Evolutionary conservation across 768 basidiomycete genomes (phyloP), one percentile per base, ranked within the genome.

Genomic region (Tulasnella sp.): DNA sequence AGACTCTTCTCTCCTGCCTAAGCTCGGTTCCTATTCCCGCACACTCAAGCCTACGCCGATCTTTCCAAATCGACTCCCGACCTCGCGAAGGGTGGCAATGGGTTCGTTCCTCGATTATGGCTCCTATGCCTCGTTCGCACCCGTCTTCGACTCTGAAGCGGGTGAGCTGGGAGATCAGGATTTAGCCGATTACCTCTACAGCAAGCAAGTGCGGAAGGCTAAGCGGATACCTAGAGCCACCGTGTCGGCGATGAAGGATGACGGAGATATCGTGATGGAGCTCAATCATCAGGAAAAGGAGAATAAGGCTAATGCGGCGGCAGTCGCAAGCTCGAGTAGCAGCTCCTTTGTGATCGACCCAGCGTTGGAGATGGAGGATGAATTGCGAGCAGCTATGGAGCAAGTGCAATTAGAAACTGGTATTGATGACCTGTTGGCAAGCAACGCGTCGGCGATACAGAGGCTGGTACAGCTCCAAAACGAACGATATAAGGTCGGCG

Each of bases 31-130:
- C 15, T 85, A 85, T 56, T 73, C 75, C 3, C 58, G 58, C 4
- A 44, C 58, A 13, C 55, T 56, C n/a, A 56, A 56, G 24, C 52
- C 70, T 74, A 41, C 47, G 41, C 2, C 48, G 15, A n/a, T 58
- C 32, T 30, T 21, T 41, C 52, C 63, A 21, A 51, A 45, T 38
- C 43, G 47, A 19, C 53, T 45, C 54, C 44, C 69, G 76, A 23
- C 77, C 78, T 1, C 45, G 38, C 80, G 15, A 80, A 85, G 44
- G 76, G 75, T 24, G 70, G 88, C 38, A 45, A 76, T 81, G 26
- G 86, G 85, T 55, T 70, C 76, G 0, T 90, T 90, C 67, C 73
- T 92, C 5, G 85, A 92, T 69, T 91, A 91, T 66, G 89, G 88
- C 0, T 76, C 77, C 11, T 85, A 76, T 66, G 72, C 86, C 5